phyloP scores from a whole-genome alignment of 1,139 yeast species.

The Geotrichum restrictum region DNA sequence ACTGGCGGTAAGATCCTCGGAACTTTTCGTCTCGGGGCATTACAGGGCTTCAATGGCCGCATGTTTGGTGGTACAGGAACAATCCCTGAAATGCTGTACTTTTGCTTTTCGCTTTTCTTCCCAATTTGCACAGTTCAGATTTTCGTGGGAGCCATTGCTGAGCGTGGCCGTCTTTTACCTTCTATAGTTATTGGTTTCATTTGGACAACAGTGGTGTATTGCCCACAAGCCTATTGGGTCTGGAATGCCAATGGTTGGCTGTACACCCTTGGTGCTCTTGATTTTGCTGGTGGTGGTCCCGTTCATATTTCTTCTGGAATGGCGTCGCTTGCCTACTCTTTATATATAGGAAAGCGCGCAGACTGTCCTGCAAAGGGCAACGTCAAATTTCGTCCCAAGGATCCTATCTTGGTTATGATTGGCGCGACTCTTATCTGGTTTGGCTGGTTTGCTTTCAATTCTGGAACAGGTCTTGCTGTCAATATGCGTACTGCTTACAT shows the following conservation, averaged over 20 bases:
- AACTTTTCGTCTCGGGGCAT: conserved; percentile 73
- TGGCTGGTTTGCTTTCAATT: conserved; percentile 76
- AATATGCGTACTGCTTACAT: conserved; percentile 71
- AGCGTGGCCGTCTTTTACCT: conserved; percentile 85
- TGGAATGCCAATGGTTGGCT: conserved; percentile 97
- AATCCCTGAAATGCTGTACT: conserved; percentile 81
- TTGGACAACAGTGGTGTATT: conserved; percentile 91
- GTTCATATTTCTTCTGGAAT: conserved; percentile 91
- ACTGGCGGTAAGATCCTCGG: conserved; percentile 80
- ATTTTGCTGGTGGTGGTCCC: conserved; percentile 98
- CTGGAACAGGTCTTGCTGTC: conserved; percentile 63
- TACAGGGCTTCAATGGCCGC: conserved; percentile 56
- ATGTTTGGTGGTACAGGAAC: conserved; percentile 48
- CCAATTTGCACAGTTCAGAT: conserved; percentile 86
- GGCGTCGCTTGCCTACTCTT: conserved; percentile 81
- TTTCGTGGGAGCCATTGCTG: conserved; percentile 88
- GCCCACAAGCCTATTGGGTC: conserved; percentile 91
- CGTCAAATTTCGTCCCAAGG: conserved; percentile 91
- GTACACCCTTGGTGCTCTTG: conserved; percentile 77
- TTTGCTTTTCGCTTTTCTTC: conserved; percentile 86
- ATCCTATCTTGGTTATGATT: conserved; percentile 76
- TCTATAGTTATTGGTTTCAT: conserved; percentile 74
- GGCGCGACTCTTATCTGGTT: conserved; percentile 71
- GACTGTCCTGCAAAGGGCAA: conserved; percentile 55
- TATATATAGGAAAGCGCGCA: conserved; percentile 76